phyloP scores from a whole-genome alignment of 164 flowering plant genomes.

The Aristolochia californica region DNA sequence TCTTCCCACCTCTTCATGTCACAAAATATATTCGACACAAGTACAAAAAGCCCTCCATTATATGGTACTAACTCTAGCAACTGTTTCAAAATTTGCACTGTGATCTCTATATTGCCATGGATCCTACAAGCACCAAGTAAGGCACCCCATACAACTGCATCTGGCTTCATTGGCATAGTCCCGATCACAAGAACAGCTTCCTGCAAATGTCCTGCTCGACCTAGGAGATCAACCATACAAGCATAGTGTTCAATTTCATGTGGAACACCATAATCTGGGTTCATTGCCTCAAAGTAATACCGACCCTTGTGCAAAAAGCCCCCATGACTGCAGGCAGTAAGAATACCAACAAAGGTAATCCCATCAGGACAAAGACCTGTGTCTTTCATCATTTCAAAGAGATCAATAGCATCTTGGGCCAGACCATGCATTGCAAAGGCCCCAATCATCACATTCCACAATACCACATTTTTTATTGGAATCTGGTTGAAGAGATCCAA shows the following conservation, averaged over 20 bases:
- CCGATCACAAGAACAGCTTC: slow-evolving; percentile 34
- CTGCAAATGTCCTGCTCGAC: slow-evolving; percentile 31
- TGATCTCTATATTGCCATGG: slow-evolving; percentile 27
- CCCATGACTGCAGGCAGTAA: slow-evolving; percentile 45
- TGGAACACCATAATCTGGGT: slow-evolving; percentile 13
- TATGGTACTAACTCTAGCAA: slow-evolving; percentile 28
- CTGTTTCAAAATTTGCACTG: slow-evolving; percentile 29
- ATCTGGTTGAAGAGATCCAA: slow-evolving; percentile 24
- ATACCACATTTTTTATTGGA: slow-evolving; percentile 30
- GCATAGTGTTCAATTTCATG: slow-evolving; percentile 40
- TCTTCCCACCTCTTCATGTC: slow-evolving; percentile 44
- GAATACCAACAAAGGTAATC: slow-evolving; percentile 43
- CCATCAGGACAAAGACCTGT: slow-evolving; percentile 29
- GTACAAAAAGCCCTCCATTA: slow-evolving; percentile 35
- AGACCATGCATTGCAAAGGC: slow-evolving; percentile 41
- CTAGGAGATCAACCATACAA: slow-evolving; percentile 48
- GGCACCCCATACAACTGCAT: slow-evolving; percentile 43
- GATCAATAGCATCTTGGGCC: slow-evolving; percentile 25
- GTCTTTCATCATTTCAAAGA: slow-evolving; percentile 33
- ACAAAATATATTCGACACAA: slow-evolving; percentile 35
- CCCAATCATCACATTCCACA: slow-evolving; percentile 46
- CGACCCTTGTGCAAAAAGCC: slow-evolving; percentile 35
- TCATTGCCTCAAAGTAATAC: slow-evolving; percentile 29
- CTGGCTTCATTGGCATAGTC: slow-evolving; percentile 43
- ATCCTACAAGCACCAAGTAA: slow-evolving; percentile 47